phyloP scores from a whole-genome alignment of 352 stramenopile species.

The Phytophthora ramorum region DNA sequence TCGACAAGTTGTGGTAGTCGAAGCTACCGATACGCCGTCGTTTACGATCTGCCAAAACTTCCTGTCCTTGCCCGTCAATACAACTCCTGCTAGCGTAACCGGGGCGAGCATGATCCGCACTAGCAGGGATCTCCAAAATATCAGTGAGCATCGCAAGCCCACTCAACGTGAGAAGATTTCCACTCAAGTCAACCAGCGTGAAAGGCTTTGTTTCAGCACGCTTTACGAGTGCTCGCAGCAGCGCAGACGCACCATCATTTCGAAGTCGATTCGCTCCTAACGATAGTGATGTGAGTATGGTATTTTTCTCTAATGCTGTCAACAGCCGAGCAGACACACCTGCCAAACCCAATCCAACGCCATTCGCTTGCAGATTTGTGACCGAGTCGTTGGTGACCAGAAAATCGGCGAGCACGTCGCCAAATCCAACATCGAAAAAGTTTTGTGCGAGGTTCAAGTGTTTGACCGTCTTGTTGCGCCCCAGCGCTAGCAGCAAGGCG shows the following conservation, averaged over 20 bases:
- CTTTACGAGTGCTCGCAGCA: constrained; percentile 62
- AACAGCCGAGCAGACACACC: constrained; percentile 60
- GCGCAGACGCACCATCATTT: constrained; percentile 51
- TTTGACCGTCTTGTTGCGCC: constrained; percentile 54
- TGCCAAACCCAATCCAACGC: constrained; percentile 60
- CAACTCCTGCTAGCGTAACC: constrained; percentile 1
- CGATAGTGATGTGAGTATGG: constrained; percentile 55
- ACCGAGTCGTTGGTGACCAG: constrained; percentile 62
- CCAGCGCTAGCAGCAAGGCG: constrained; percentile 63
- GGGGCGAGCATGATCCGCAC: neutral
- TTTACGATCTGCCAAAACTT: constrained; percentile 23
- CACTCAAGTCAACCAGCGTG: constrained; percentile 66
- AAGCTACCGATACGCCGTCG: constrained; percentile 35
- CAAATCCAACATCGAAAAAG: constrained; percentile 71
- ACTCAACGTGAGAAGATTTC: constrained; percentile 73
- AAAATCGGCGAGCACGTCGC: constrained; percentile 74
- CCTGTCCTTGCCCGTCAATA: constrained; percentile 6
- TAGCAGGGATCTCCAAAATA: constrained; percentile 34
- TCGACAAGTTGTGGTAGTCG: constrained; percentile 6
- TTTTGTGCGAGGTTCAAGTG: constrained; percentile 79
- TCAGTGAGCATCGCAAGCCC: constrained; percentile 50
- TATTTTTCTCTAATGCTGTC: constrained; percentile 58
- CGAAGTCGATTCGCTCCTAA: constrained; percentile 76
- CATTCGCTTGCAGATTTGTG: constrained; percentile 59
- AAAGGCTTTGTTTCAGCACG: constrained; percentile 51